These are phyloP conservation scores for Chytridiales sp. DNA, from an alignment of 371 early-diverging fungal species.

Conservation along the genomic window DNA sequence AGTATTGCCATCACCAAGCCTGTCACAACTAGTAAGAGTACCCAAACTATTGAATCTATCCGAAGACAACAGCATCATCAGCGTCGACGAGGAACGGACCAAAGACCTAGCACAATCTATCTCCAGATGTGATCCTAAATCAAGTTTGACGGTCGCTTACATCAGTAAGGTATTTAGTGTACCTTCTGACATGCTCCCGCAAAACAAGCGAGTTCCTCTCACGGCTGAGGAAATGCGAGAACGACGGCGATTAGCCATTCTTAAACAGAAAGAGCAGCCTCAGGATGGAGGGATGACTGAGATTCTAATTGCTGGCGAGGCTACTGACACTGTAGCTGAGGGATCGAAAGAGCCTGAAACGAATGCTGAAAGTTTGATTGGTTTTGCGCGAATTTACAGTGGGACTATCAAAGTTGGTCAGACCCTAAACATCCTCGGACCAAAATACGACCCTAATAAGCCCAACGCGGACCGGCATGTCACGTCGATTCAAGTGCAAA, in stretches of 20 bases:
- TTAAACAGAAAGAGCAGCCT: slow-evolving; percentile 31
- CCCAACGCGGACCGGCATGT: slow-evolving; percentile 58
- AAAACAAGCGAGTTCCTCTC: slow-evolving; percentile 49
- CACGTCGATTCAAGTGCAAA: slow-evolving; percentile 69
- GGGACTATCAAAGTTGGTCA: slow-evolving; percentile 88
- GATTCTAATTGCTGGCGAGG: slow-evolving; percentile 18
- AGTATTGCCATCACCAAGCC: slow-evolving; percentile 81
- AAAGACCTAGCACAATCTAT: slow-evolving; percentile 32
- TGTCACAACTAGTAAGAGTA: slow-evolving; percentile 78
- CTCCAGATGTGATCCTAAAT: slow-evolving; percentile 37
- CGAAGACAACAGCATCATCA: slow-evolving; percentile 24
- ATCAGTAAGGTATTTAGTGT: slow-evolving; percentile 93
- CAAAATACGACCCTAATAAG: slow-evolving; percentile 75
- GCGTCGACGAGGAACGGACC: slow-evolving; percentile 25
- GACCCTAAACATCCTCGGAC: slow-evolving; percentile 83
- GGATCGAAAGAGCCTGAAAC: neutral
- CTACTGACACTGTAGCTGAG: slow-evolving; percentile 31
- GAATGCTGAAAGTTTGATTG: slow-evolving; percentile 64
- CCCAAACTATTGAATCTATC: slow-evolving; percentile 70
- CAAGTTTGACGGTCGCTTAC: slow-evolving; percentile 62
- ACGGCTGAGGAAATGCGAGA: slow-evolving; percentile 92
- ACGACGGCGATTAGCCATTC: slow-evolving; percentile 53
- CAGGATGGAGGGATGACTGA: slow-evolving; percentile 2
- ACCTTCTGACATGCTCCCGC: slow-evolving; percentile 67
- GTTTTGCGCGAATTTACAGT: slow-evolving; percentile 90